phyloP scores from a whole-genome alignment of 2,329 filamentous ascomycete genomes.

The Talaromyces sp. region DNA sequence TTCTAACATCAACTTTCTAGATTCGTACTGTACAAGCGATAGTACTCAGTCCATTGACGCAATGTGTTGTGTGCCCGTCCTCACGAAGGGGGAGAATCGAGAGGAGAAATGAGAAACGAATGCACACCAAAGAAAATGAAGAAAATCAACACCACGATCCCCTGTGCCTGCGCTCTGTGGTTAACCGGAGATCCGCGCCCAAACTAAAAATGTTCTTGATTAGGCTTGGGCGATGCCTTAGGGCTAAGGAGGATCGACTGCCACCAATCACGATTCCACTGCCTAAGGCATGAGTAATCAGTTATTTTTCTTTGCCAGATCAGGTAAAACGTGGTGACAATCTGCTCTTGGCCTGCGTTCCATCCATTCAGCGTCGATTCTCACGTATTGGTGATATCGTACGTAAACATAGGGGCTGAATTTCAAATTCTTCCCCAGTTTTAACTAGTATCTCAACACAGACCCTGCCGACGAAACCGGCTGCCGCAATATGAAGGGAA shows the following conservation, averaged over 20 bases:
- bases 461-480: too few species aligned
- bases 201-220: neutral
- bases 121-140: neutral
- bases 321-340: neutral
- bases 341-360: too few species aligned
- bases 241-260: neutral
- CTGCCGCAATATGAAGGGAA: too few species aligned
- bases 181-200: neutral
- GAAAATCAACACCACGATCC: neutral
- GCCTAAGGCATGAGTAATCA: neutral
- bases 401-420: too few species aligned
- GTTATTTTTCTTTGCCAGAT: neutral
- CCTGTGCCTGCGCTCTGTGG: neutral
- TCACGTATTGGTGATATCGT: too few species aligned
- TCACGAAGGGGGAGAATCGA: neutral
- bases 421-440: too few species aligned
- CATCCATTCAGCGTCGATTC: too few species aligned
- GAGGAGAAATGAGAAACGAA: neutral
- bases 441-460: too few species aligned
- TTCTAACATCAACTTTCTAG: neutral
- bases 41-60: neutral
- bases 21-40: neutral
- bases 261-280: neutral
- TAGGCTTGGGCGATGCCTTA: neutral
- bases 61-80: neutral